Evolutionary conservation across 192 early-diverging fungal genomes (phyloP).

Genomic region (Backusella morwellensis): DNA sequence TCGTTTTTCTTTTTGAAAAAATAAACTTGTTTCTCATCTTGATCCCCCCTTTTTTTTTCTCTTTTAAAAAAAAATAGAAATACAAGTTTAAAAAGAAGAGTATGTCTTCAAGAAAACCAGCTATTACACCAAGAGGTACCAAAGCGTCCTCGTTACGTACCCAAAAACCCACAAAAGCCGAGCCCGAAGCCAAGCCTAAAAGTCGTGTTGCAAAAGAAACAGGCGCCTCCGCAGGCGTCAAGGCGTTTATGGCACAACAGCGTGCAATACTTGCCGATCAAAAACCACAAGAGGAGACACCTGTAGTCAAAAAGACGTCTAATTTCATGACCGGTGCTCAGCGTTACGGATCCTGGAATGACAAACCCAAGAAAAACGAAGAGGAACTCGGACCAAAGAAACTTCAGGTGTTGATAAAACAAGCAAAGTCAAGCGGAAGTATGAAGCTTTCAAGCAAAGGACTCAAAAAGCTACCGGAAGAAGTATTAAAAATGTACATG

Average conservation of each 20-base stretch:
- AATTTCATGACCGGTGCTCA: conserved; percentile 20
- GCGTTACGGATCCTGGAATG: not conserved
- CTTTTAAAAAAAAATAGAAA: not conserved
- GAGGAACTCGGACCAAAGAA: not conserved
- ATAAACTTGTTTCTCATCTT: not conserved
- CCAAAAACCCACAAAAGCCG: not conserved
- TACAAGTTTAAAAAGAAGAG: not conserved
- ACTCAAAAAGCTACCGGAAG: conserved; percentile 44
- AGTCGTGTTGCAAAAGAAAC: not conserved
- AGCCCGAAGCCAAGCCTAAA: not conserved
- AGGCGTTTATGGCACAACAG: conserved; percentile 33
- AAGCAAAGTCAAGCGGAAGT: conserved; percentile 36
- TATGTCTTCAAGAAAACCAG: conserved; percentile 8
- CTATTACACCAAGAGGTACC: conserved; percentile 22
- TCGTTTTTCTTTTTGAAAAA: not conserved
- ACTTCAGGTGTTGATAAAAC: conserved; percentile 20
- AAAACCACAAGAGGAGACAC: not conserved
- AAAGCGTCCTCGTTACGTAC: conserved; percentile 13
- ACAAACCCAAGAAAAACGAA: not conserved
- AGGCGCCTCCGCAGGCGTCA: conserved; percentile 26
- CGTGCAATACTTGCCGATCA: conserved; percentile 14
- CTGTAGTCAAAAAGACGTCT: not conserved
- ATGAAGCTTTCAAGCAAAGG: conserved; percentile 49
- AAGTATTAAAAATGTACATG: conserved; percentile 51
- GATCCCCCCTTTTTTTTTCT: not conserved